Evolutionary conservation across 768 basidiomycete species (phyloP).

Genomic region (Hygrocybe punicea): DNA sequence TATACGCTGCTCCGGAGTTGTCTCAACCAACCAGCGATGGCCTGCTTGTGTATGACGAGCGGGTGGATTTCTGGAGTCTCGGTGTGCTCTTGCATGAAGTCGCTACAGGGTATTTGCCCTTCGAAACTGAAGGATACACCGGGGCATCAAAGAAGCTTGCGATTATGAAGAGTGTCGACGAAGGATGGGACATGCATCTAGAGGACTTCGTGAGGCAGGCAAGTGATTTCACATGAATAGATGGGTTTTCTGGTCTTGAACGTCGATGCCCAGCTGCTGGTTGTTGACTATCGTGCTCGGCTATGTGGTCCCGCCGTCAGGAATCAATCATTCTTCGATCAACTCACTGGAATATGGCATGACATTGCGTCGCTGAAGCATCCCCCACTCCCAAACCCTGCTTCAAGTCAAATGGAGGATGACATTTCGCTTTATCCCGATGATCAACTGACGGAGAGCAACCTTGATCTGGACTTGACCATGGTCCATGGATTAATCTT

Average conservation of each 20-base stretch:
- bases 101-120: conserved; percentile 27
- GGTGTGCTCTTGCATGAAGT: conserved; percentile 34
- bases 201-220: conserved; percentile 19
- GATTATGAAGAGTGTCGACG: conserved; percentile 14
- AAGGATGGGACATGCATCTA: conserved; percentile 22
- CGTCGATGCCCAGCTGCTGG: conserved; percentile 24
- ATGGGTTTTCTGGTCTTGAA: not conserved
- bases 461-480: not conserved
- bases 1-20: conserved; percentile 38
- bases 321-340: conserved; percentile 28
- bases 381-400: conserved; percentile 29
- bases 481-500: no score
- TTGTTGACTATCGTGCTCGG: conserved; percentile 22
- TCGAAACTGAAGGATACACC: not conserved
- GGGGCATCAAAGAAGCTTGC: not conserved
- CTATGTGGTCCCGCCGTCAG: conserved; percentile 26
- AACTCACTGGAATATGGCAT: conserved; percentile 26
- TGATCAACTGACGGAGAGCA: not conserved
- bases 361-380: conserved; percentile 30
- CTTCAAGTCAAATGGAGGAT: conserved; percentile 9
- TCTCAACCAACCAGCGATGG: conserved; percentile 23
- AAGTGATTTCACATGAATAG: not conserved
- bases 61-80: conserved; percentile 39
- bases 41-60: conserved; percentile 29
- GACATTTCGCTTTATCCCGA: not conserved